phyloP scores from a whole-genome alignment of 1,139 yeast species.

The Taphrina sp. region DNA sequence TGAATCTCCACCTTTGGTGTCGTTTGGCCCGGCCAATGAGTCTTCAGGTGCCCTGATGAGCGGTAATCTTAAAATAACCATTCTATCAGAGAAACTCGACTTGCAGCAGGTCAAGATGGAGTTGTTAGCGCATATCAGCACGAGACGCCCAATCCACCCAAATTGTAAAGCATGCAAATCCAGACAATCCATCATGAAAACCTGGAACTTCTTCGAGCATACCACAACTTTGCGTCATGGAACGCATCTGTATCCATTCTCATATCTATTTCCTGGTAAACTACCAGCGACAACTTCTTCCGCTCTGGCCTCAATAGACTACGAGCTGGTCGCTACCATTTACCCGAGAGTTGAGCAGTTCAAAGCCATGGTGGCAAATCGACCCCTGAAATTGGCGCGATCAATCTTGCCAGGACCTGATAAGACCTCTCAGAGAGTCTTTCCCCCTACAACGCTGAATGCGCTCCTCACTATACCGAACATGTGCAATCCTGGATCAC shows the following conservation, averaged over 20 bases:
- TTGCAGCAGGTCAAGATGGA: conserved; percentile 61
- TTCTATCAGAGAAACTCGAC: conserved; percentile 42
- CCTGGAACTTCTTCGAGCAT: conserved; percentile 78
- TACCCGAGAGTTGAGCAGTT: conserved; percentile 46
- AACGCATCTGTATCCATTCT: conserved; percentile 85
- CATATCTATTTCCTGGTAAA: conserved; percentile 88
- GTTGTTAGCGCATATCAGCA: conserved; percentile 65
- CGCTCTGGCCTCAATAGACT: conserved; percentile 58
- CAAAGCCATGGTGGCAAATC: conserved; percentile 49
- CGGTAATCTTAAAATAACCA: conserved; percentile 56
- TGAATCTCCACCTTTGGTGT: conserved; percentile 86
- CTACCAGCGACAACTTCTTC: conserved; percentile 74
- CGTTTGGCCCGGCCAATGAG: conserved; percentile 75
- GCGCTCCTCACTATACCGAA: conserved; percentile 86
- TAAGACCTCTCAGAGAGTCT: conserved; percentile 79
- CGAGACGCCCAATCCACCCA: conserved; percentile 64
- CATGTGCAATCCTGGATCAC: conserved; percentile 81
- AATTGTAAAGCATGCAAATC: conserved; percentile 56
- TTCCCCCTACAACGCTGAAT: conserved; percentile 91
- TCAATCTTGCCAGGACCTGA: conserved; percentile 81
- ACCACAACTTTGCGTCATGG: conserved; percentile 59
- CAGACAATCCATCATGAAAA: conserved; percentile 62
- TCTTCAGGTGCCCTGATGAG: conserved; percentile 83
- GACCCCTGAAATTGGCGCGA: conserved; percentile 74
- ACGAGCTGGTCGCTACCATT: conserved; percentile 69